These are phyloP conservation scores for Lasiodiplodia sp. DNA, from an alignment of 2,329 filamentous ascomycete species.

Conservation along the genomic window DNA sequence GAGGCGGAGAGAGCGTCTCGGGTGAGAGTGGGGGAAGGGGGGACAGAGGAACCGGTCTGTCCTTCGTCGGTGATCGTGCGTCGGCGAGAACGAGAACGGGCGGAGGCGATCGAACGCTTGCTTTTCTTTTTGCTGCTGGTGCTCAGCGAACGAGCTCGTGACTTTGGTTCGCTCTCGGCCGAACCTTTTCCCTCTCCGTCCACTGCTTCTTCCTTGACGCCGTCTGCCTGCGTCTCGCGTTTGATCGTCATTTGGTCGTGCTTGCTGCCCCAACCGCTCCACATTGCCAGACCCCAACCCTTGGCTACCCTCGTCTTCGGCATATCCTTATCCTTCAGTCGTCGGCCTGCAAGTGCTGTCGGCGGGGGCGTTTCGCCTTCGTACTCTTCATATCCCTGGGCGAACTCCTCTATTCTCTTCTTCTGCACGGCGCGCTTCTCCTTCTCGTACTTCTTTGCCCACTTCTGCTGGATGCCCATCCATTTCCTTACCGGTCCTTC, in stretches of 20 bases:
- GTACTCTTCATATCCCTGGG: slow-evolving; percentile 70
- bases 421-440: slow-evolving; percentile 76
- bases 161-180: slow-evolving; percentile 18
- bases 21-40: slow-evolving; percentile 28
- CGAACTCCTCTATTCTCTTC: slow-evolving; percentile 75
- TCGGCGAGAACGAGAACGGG: slow-evolving; percentile 40
- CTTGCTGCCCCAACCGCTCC: slow-evolving; percentile 87
- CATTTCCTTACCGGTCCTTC: slow-evolving; percentile 81
- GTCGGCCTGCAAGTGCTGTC: slow-evolving; percentile 78
- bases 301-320: slow-evolving; percentile 64
- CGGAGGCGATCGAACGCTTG: slow-evolving; percentile 21
- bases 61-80: slow-evolving; percentile 44
- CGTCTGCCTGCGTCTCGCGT: slow-evolving; percentile 31
- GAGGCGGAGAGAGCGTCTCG: slow-evolving; percentile 13
- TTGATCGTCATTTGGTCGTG: slow-evolving; percentile 79
- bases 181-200: slow-evolving; percentile 2
- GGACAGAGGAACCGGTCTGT: slow-evolving; percentile 35
- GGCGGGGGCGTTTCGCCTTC: slow-evolving; percentile 80
- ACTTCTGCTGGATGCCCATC: slow-evolving; percentile 75
- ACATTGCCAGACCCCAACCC: slow-evolving; percentile 80
- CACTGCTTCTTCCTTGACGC: not conserved
- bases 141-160: slow-evolving; percentile 28
- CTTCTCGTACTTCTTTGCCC: slow-evolving; percentile 75
- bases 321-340: slow-evolving; percentile 57
- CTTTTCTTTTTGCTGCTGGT: slow-evolving; percentile 28